Base-by-base conservation (phyloP, 1,139 yeast genomes). In the Nadsonia commutata region DNA sequence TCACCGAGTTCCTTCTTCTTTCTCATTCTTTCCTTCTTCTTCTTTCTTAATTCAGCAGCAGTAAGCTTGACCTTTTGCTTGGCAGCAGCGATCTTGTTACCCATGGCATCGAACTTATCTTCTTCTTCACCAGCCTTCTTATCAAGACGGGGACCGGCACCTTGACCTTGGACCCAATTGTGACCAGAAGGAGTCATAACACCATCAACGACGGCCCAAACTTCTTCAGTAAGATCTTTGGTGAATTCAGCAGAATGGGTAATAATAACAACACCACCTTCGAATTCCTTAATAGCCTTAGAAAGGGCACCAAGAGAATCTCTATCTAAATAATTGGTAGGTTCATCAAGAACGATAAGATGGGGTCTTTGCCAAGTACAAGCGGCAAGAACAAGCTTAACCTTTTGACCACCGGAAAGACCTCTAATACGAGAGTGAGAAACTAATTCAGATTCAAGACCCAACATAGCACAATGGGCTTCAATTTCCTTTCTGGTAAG, bases 1-100 rank as follows among this genome's bases (percentile, higher is more conserved):
- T 90, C 98, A 78, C 97, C 97, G 68, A 86, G 72, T 71, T 82
- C 95, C 94, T 90, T 90, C 96, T 90, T 90, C 93, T 88, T 90
- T 84, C 83, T 85, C 97, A 90, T 88, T 80, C 98, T 86, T 76
- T 90, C 98, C 95, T 90, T 90, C 96, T 90, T 90, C 95, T 90
- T 90, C 95, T 90, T 90, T 80, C 98, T 84, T 70, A 90, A 78
- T 73, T 90, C 98, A 57, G 98, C 96, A 65, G 97, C 88, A 57
- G 96, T 82, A 67, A 90, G 78, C 83, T 88, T 90, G 72, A 77
- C 77, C 81, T 83, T 88, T 93, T 90, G 90, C 84, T 86, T 85
- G 68, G 76, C 85, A 66, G 82, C 73, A 61, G 85, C 88, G 71
- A 90, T 79, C 93, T 90, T 90, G 95, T 90, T 90, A 78, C 98